A percentile compares a stretch with the other conserved stretches of the same genome.
phyloP scores from a whole-genome alignment of 2,329 filamentous ascomycete genomes.

The Bipolaris gigantea region DNA sequence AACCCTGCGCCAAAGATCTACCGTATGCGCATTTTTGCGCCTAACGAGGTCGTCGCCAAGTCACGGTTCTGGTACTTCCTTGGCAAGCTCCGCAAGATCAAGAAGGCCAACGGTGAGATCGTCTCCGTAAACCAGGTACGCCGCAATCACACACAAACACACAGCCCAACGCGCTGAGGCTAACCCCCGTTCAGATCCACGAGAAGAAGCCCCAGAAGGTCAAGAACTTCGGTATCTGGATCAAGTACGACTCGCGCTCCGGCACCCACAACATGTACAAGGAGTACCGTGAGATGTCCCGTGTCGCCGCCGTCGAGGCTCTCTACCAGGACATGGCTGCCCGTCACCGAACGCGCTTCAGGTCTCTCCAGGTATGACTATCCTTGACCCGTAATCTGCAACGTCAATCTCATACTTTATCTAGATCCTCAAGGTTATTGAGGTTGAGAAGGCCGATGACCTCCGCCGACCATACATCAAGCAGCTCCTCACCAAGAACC shows the following conservation, averaged over 20 bases:
- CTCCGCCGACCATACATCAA: constrained; percentile 99
- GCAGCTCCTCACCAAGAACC: constrained; percentile 92
- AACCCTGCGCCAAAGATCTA: constrained; percentile 98
- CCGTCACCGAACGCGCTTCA: constrained; percentile 96
- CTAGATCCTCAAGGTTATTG: constrained; percentile 96
- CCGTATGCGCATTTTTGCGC: constrained; percentile 99
- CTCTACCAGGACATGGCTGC: constrained; percentile 99
- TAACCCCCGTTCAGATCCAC: constrained; percentile 66
- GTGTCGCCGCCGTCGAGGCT: constrained; percentile 91
- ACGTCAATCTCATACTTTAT: constrained; percentile 5
- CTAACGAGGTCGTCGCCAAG: constrained; percentile 98
- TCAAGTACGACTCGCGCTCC: constrained; percentile 99
- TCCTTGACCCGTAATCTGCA: neutral
- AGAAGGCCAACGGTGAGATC: constrained; percentile 99
- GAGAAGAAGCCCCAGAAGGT: constrained; percentile 99
- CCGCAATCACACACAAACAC: constrained; percentile 24
- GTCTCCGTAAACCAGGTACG: constrained; percentile 93
- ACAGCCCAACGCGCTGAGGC: neutral
- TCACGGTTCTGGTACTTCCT: constrained; percentile 99
- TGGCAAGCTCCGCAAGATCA: constrained; percentile 98
- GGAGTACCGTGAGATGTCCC: constrained; percentile 99
- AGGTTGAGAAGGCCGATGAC: constrained; percentile 91
- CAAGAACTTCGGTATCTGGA: constrained; percentile 99
- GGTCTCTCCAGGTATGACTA: constrained; percentile 88
- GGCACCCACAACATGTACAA: constrained; percentile 99